These are phyloP conservation scores for Lolium multiflorum DNA, from an alignment of 176 grass and related monocot genomes.

Conservation along the genomic window DNA sequence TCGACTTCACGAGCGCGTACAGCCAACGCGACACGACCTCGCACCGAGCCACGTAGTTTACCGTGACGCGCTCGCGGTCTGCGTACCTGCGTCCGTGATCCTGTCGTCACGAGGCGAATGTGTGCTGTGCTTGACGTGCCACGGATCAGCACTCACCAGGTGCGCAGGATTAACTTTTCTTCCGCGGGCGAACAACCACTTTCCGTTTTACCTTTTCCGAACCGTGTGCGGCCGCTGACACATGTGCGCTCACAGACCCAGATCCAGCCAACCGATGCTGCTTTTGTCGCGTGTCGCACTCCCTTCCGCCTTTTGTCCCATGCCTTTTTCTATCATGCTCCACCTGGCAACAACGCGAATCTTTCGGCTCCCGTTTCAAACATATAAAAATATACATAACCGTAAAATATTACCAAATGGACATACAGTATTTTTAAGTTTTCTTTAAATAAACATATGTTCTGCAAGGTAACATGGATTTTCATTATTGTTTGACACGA, in stretches of 20 bases:
- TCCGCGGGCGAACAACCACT: not conserved
- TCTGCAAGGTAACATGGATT: too few relatives aligned
- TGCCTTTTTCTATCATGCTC: not conserved
- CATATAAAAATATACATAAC: too few relatives aligned
- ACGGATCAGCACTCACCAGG: not conserved
- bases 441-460: too few relatives aligned
- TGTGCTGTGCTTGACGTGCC: not conserved
- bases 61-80: too few relatives aligned
- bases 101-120: too few relatives aligned
- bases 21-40: too few relatives aligned
- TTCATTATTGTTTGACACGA: too few relatives aligned
- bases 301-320: not conserved
- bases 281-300: constrained; percentile 35
- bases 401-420: too few relatives aligned
- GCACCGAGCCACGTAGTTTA: too few relatives aligned
- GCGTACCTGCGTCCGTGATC: too few relatives aligned
- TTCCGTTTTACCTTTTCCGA: not conserved
- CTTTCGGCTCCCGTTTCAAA: not conserved
- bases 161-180: not conserved
- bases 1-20: constrained; percentile 4
- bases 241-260: constrained; percentile 22
- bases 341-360: constrained; percentile 25
- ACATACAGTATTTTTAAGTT: too few relatives aligned
- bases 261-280: too few relatives aligned
- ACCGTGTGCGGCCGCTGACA: not conserved